Base-by-base conservation (phyloP, 1,139 yeast genomes). In the Barnettozyma hawaiiensis region DNA sequence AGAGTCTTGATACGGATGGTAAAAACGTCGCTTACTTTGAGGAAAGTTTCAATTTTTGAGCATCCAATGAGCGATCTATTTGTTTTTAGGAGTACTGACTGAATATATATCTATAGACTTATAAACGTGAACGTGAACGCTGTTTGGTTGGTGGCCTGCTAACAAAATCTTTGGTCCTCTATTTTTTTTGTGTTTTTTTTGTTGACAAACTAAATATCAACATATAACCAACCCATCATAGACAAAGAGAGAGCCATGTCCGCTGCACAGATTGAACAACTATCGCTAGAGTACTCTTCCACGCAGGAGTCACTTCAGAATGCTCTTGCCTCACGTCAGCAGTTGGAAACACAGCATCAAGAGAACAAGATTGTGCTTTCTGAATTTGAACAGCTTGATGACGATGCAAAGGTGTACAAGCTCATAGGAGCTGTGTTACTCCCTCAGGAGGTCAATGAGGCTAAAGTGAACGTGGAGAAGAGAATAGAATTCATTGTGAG, bases 351-450 rank as follows among this genome's bases (percentile, higher is more conserved):
- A 1, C 94, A 84, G 60, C 75, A 62, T 54, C 97, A 92, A 63
- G 98, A 92, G 63, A 90, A 90, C 65, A 82, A 81, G 59, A 89
- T 92, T 41, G 98, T 92, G n/a, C 71, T 81, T 55, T 80, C 77
- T 31, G 97, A 92, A 63, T 85, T 92, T 57, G 75, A 71, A 18
- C 63, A 65, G 41, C 66, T 89, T 49, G 70, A 76, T 50, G 78
- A 73, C 38, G 74, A 73, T 33, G 73, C 94, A 15, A 85, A 84
- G 54, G 81, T 92, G 31, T 92, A 78, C 67, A 92, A 92, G 63
- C 73, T 90, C 51, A 85, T 92, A 18, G 98, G 98, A 1, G 96
- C 96, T 10, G 89, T 90, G 7, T 71, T 92, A 48, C 71, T 92
- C 48, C 97, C 97, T 3, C 96, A 90, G 59, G 96, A 89, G 43